Base-by-base conservation (phyloP, 2,329 filamentous ascomycete genomes). In the Pseudohalonectria lignicola region DNA sequence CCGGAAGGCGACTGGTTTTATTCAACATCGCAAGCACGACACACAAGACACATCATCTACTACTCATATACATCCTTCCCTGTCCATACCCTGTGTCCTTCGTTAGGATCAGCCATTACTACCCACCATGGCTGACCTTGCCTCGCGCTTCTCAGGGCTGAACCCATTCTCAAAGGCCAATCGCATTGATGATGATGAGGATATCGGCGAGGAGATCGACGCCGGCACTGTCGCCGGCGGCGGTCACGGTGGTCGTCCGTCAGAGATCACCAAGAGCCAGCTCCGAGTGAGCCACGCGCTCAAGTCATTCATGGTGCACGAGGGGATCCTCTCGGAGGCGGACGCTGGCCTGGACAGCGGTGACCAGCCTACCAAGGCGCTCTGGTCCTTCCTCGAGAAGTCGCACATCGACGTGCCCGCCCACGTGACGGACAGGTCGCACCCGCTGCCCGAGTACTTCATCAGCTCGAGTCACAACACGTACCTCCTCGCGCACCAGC, bases 401-500 rank as follows among this genome's bases (percentile, higher is more conserved):
- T 66, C 71, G 23, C 73, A 80, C 53, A 67, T 78, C 47, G 50
- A 63, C 28, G 71, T 80, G 1, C 77, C 78, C 0, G 43, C 53
- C 2, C 56, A 67, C 38, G 54, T 79, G 11, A 66, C 68, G 8
- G 74, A 80, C 49, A 62, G 74, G 40, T 72, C 67, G 10, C 63
- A 75, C 45, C 71, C 78, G 1, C 58, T 85, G 17, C 71, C 78
- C 2, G 76, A 82, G 45, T 85, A 85, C 56, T 84, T 77, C 50
- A 74, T 85, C 57, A 81, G 75, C 55, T 82, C 77, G 4, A 81
- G 75, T 45, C 80, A 85, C 60, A 85, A 85, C 55, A 85, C 80
- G 0, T 85, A 85, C 48, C 62, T 85, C 19, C 63, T 78, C 48
- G 79, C 78, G 0, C 76, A 84, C 53, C 80, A 85, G 57, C 69